These are phyloP conservation scores for Dioscorea cayenensis DNA, from an alignment of 116 monocot genomes.

Conservation along the genomic window DNA sequence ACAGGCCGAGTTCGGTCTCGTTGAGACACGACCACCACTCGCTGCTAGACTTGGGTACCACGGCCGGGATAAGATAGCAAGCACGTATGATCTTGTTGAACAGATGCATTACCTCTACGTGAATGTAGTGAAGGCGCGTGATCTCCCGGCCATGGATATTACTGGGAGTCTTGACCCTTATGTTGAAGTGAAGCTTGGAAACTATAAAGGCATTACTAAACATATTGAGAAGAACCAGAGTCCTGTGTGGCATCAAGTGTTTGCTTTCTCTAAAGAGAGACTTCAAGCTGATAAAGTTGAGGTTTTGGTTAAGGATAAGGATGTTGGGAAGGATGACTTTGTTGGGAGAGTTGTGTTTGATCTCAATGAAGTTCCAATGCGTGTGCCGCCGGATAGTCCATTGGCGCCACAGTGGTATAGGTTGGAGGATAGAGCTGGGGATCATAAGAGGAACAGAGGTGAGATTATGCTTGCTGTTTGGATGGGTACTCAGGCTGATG, in stretches of 20 bases:
- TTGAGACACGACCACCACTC: slow-evolving; percentile 63
- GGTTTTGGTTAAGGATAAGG: slow-evolving; percentile 66
- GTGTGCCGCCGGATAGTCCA: slow-evolving; percentile 67
- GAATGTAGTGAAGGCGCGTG: slow-evolving; percentile 73
- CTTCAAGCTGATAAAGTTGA: slow-evolving; percentile 49
- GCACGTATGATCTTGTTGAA: slow-evolving; percentile 90
- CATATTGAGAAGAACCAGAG: slow-evolving; percentile 65
- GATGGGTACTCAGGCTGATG: slow-evolving; percentile 79
- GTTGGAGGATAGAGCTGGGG: slow-evolving; percentile 45
- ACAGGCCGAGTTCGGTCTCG: slow-evolving; percentile 42
- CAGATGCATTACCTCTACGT: slow-evolving; percentile 80
- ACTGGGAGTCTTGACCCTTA: slow-evolving; percentile 74
- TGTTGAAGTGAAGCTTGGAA: slow-evolving; percentile 76
- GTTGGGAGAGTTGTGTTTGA: slow-evolving; percentile 53
- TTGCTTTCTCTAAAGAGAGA: slow-evolving; percentile 63
- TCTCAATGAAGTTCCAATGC: slow-evolving; percentile 39
- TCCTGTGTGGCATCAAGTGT: slow-evolving; percentile 56
- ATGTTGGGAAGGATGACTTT: slow-evolving; percentile 60
- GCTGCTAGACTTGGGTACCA: slow-evolving; percentile 27
- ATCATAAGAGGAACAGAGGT: slow-evolving; percentile 27
- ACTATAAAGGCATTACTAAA: slow-evolving; percentile 65
- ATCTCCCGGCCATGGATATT: slow-evolving; percentile 69
- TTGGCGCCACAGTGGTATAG: slow-evolving; percentile 84
- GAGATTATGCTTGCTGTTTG: slow-evolving; percentile 75
- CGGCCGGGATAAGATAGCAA: slow-evolving; percentile 52